Conservation (phyloP, 345 rosid genomes). For the Aegle marmelos region DNA sequence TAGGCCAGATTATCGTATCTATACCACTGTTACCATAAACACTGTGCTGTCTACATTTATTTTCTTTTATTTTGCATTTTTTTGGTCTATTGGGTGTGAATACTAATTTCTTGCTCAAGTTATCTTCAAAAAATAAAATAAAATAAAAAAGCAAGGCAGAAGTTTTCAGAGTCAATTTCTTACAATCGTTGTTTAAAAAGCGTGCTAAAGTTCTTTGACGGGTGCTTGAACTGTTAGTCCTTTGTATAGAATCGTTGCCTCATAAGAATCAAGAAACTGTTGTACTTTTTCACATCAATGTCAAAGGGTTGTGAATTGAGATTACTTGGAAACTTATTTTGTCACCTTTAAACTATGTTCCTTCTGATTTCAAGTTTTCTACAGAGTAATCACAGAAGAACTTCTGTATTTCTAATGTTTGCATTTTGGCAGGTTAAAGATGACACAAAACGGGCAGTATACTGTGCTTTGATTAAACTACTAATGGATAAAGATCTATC, state of each 20-base stretch:
- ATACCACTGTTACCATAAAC: background rate
- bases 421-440: constrained; percentile 67
- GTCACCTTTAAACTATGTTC: background rate
- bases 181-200: background rate
- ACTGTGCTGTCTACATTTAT: background rate
- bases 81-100: background rate
- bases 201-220: background rate
- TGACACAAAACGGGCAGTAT: constrained; percentile 87
- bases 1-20: background rate
- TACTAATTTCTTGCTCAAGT: background rate
- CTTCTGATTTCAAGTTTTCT: background rate
- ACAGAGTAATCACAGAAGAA: background rate
- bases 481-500: constrained; percentile 80
- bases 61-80: background rate
- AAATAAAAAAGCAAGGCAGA: background rate
- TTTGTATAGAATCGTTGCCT: background rate
- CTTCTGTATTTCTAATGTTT: constrained; percentile 22
- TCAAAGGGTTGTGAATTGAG: background rate
- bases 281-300: background rate
- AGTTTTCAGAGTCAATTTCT: background rate
- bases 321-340: background rate
- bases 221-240: background rate
- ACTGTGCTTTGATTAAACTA: constrained; percentile 82
- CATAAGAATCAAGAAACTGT: background rate
- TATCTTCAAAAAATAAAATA: background rate